phyloP scores from a whole-genome alignment of 495 filamentous ascomycete species.

The Apiosordaria backusii region DNA sequence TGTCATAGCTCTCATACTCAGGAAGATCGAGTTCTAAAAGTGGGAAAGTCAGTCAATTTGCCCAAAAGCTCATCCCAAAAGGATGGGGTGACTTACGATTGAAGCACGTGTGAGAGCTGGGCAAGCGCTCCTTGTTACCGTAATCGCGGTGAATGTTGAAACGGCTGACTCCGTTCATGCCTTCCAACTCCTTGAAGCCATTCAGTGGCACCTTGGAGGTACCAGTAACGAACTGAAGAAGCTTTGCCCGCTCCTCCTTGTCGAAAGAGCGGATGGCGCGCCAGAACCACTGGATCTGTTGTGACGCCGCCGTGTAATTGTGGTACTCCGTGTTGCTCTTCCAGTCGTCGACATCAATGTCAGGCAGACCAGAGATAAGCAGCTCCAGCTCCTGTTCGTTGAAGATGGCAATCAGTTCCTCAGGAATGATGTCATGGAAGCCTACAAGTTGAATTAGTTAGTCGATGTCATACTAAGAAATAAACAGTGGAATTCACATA shows the following conservation, averaged over 20 bases:
- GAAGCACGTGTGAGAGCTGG: conserved; percentile 97
- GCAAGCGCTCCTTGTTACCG: conserved; percentile 93
- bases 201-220: conserved; percentile 98
- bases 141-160: conserved; percentile 99
- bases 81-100: conserved; percentile 79
- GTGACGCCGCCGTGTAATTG: conserved; percentile 90
- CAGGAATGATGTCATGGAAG: conserved; percentile 97
- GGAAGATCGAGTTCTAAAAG: conserved; percentile 89
- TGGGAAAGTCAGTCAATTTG: conserved; percentile 30
- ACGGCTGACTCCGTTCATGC: conserved; percentile 96
- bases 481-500: conserved; percentile 37
- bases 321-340: conserved; percentile 98
- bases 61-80: conserved; percentile 9
- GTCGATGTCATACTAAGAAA: conserved; percentile 4
- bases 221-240: conserved; percentile 97
- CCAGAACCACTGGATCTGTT: conserved; percentile 99
- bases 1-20: conserved; percentile 96
- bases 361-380: conserved; percentile 92
- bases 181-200: conserved; percentile 97
- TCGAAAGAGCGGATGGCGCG: conserved; percentile 95
- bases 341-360: conserved; percentile 98
- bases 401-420: conserved; percentile 94
- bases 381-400: conserved; percentile 97
- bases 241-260: conserved; percentile 96
- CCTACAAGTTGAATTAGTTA: conserved; percentile 48